Percentiles rank a stretch among this genome's conserved stretches.
phyloP scores from a whole-genome alignment of 2,329 filamentous ascomycete genomes.

The Annulohypoxylon truncatum region DNA sequence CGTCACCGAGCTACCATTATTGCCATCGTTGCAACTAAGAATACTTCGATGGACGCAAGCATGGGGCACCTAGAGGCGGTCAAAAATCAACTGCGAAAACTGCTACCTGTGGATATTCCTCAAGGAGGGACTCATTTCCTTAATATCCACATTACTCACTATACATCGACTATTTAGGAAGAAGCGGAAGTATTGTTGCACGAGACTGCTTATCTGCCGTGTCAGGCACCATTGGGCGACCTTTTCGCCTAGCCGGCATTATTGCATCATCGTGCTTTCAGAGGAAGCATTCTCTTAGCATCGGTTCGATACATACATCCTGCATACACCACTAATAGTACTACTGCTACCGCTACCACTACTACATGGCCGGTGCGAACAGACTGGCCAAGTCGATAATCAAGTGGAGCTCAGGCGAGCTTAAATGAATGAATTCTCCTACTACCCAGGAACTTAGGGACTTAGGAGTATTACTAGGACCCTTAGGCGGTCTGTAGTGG shows the following conservation, averaged over 20 bases:
- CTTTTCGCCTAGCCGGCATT: conserved; percentile 14
- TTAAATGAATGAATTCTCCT: conserved; percentile 23
- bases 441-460: background rate
- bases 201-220: conserved; percentile 10
- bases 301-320: conserved; percentile 11
- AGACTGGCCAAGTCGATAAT: conserved; percentile 8
- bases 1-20: conserved; percentile 27
- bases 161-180: conserved; percentile 7
- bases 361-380: conserved; percentile 9
- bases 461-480: conserved; percentile 1
- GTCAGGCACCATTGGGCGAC: conserved; percentile 13
- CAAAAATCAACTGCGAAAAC: conserved; percentile 27
- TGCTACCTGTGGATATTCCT: conserved; percentile 23
- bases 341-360: background rate
- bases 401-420: conserved; percentile 20
- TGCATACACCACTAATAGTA: background rate
- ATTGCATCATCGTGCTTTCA: conserved; percentile 26
- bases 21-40: conserved; percentile 23
- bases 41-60: conserved; percentile 30
- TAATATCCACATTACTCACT: conserved; percentile 21
- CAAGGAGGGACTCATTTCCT: conserved; percentile 20
- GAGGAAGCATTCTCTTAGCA: conserved; percentile 1
- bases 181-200: conserved; percentile 11
- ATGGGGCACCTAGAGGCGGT: conserved; percentile 33
- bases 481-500: conserved; percentile 25